Percentiles rank a stretch among this genome's conserved stretches.
phyloP scores from a whole-genome alignment of 176 grass and related monocot genomes.

The Triticum monococcum region DNA sequence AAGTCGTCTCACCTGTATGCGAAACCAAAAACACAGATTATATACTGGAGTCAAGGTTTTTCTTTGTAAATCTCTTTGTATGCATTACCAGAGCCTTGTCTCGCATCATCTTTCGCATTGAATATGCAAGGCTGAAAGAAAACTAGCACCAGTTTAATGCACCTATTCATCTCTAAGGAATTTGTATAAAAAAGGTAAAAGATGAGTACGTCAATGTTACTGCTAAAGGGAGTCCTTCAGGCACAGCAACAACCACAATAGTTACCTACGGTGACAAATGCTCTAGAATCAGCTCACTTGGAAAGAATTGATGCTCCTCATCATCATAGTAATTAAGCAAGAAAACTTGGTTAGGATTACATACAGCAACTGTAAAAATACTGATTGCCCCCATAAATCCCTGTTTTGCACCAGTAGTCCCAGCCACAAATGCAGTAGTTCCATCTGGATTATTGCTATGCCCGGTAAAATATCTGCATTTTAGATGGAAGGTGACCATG shows the following conservation, averaged over 20 bases:
- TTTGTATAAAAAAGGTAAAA: not conserved
- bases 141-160: conserved; percentile 5
- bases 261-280: conserved; percentile 48
- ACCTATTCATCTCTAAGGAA: not conserved
- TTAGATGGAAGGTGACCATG: not conserved
- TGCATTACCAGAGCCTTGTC: conserved; percentile 65
- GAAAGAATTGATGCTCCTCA: not conserved
- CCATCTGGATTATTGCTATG: conserved; percentile 71
- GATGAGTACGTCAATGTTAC: conserved; percentile 61
- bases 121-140: conserved; percentile 59
- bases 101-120: conserved; percentile 72
- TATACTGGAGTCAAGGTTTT: not conserved
- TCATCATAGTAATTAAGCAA: not conserved
- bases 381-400: conserved; percentile 79
- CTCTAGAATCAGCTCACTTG: not conserved
- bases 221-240: conserved; percentile 76
- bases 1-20: conserved; percentile 54
- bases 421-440: conserved; percentile 62
- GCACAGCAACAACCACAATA: conserved; percentile 73
- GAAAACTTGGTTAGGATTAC: not conserved
- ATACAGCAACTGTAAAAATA: conserved; percentile 77
- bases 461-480: conserved; percentile 77
- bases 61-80: not conserved
- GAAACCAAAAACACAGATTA: not conserved
- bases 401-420: conserved; percentile 56